These are phyloP conservation scores for Curvularia sp. DNA, from an alignment of 2,329 filamentous ascomycete species.

Conservation along the genomic window DNA sequence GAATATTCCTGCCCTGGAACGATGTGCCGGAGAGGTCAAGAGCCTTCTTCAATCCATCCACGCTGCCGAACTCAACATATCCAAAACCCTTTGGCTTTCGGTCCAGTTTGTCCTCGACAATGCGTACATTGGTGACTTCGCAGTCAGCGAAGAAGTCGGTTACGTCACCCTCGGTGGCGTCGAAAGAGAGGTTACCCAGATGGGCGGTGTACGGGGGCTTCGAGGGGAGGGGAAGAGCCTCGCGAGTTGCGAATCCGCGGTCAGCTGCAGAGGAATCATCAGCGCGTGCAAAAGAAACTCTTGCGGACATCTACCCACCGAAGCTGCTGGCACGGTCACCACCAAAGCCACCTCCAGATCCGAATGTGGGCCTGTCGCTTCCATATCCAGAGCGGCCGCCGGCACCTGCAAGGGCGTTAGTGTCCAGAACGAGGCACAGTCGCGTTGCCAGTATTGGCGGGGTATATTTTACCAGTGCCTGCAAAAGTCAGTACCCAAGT, in stretches of 20 bases:
- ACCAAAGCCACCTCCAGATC: constrained; percentile 50
- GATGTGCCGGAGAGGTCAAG: constrained; percentile 80
- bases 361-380: constrained; percentile 58
- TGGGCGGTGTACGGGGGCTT: constrained; percentile 96
- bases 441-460: constrained; percentile 8
- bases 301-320: constrained; percentile 37
- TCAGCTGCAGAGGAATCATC: constrained; percentile 30
- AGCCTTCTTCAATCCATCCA: constrained; percentile 91
- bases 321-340: constrained; percentile 49
- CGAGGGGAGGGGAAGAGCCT: constrained; percentile 83
- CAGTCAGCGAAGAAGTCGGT: constrained; percentile 85
- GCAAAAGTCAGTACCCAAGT: constrained; percentile 29
- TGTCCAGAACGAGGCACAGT: constrained; percentile 8
- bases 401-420: constrained; percentile 44
- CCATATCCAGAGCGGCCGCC: constrained; percentile 55
- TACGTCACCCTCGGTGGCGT: constrained; percentile 83
- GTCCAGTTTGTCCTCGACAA: constrained; percentile 95
- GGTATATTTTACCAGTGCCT: constrained; percentile 42
- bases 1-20: constrained; percentile 88
- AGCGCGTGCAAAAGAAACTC: constrained; percentile 17
- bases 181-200: constrained; percentile 95
- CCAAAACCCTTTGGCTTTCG: constrained; percentile 97
- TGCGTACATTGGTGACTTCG: constrained; percentile 86
- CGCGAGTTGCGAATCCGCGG: constrained; percentile 59
- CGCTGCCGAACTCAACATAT: constrained; percentile 89